A percentile compares a stretch with the other conserved stretches of the same genome.
These are phyloP conservation scores for Stemphylium lycopersici DNA, from an alignment of 2,329 filamentous ascomycete species.

Conservation along the genomic window DNA sequence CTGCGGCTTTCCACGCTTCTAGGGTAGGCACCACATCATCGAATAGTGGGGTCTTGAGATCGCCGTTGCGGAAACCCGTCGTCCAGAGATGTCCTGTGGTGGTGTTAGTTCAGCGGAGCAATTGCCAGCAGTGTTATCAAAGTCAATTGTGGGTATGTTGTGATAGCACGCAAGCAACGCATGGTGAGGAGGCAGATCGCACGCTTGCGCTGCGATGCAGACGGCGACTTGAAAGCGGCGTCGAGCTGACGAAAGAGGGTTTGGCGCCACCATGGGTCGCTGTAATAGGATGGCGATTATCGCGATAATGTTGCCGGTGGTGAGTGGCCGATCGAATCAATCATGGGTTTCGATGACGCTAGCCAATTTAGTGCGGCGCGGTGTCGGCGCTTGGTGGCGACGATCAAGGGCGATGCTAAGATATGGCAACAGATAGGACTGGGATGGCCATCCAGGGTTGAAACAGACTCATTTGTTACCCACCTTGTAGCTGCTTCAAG, in stretches of 20 bases:
- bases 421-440: conserved; percentile 7
- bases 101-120: conserved; percentile 28
- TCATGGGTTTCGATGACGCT: conserved; percentile 22
- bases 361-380: conserved; percentile 27
- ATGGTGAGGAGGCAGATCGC: conserved; percentile 12
- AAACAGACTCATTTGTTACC: conserved; percentile 26
- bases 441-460: conserved; percentile 10
- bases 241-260: conserved; percentile 14
- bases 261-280: conserved; percentile 20
- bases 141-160: conserved; percentile 7
- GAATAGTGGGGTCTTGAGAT: conserved; percentile 75
- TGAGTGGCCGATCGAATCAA: conserved; percentile 31
- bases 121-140: conserved; percentile 6
- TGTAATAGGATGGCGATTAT: conserved; percentile 34
- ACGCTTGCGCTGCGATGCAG: conserved; percentile 4
- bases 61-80: conserved; percentile 72
- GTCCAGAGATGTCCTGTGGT: conserved; percentile 71
- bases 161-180: conserved; percentile 4
- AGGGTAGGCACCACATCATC: conserved; percentile 72
- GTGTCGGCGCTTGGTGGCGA: conserved; percentile 24
- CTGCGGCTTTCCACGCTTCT: conserved; percentile 62
- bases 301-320: conserved; percentile 25
- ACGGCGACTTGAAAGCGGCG: conserved; percentile 7
- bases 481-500: conserved; percentile 74
- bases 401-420: conserved; percentile 17